phyloP scores from a whole-genome alignment of 306 rosid species.

The Trifolium subterraneum region DNA sequence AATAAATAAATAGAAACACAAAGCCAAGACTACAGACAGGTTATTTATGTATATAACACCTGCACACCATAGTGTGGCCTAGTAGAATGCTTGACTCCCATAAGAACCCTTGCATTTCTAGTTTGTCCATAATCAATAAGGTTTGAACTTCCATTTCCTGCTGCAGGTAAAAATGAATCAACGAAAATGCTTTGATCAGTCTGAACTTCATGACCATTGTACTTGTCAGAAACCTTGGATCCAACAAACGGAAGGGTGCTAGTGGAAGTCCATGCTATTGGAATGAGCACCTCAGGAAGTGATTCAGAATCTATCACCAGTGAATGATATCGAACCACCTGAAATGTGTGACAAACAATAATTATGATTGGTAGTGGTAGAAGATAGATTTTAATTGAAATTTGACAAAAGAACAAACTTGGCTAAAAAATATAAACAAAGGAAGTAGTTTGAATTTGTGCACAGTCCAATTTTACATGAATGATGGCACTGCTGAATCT shows the following conservation, averaged over 20 bases:
- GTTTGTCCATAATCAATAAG: conserved; percentile 43
- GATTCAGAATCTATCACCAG: conserved; percentile 83
- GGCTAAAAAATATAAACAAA: background rate
- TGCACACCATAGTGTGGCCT: conserved; percentile 98
- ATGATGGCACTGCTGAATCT: conserved; percentile 22
- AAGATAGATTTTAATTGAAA: conserved; percentile 28
- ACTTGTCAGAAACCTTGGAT: conserved; percentile 49
- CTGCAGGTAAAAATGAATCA: conserved; percentile 46
- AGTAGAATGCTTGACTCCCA: conserved; percentile 90
- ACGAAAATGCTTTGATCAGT: conserved; percentile 39
- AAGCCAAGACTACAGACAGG: conserved; percentile 28
- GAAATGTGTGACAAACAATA: conserved; percentile 48
- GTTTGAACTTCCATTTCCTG: conserved; percentile 46
- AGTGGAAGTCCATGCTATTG: conserved; percentile 91
- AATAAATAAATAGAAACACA: conserved; percentile 26
- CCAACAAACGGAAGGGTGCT: conserved; percentile 64
- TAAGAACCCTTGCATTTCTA: conserved; percentile 60
- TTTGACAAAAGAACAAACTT: conserved; percentile 14
- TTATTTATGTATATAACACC: conserved; percentile 55
- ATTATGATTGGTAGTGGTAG: conserved; percentile 18
- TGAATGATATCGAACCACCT: conserved; percentile 99
- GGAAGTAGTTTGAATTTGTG: conserved; percentile 9
- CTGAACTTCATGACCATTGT: conserved; percentile 48
- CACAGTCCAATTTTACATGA: conserved; percentile 26
- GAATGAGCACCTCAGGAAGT: conserved; percentile 87